A percentile compares a stretch with the other conserved stretches of the same genome.
phyloP scores from a whole-genome alignment of 1,284 basidiomycete genomes.

The Apiotrichum gracile region DNA sequence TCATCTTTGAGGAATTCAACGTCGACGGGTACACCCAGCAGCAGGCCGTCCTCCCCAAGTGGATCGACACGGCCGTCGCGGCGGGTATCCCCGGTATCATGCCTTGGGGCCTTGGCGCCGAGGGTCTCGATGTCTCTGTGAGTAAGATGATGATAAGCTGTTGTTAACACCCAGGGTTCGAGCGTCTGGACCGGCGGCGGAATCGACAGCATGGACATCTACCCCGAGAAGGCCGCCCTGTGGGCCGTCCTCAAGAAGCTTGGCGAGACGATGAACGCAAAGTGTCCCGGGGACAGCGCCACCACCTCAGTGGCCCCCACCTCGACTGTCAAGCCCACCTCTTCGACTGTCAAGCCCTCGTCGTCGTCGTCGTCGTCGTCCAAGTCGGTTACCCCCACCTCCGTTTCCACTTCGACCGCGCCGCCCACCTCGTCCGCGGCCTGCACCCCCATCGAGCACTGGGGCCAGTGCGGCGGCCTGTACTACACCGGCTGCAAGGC shows the following conservation, averaged over 20 bases:
- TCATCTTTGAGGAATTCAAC: slow-evolving; percentile 9
- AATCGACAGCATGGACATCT: not conserved
- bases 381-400: not conserved
- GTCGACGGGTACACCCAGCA: not conserved
- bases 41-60: not conserved
- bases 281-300: not conserved
- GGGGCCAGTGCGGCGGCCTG: not conserved
- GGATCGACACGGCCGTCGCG: slow-evolving; percentile 2
- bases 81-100: slow-evolving; percentile 7
- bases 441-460: not conserved
- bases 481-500: not conserved
- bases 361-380: not conserved
- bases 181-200: not conserved
- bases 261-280: not conserved
- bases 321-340: not conserved
- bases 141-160: not conserved
- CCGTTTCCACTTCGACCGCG: not conserved
- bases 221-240: not conserved
- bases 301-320: not conserved
- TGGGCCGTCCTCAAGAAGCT: not conserved
- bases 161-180: not conserved
- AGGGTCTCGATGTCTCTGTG: not conserved
- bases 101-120: slow-evolving; percentile 1
- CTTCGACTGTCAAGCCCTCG: too few species aligned
- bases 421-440: not conserved